Conservation (phyloP, 768 basidiomycete genomes). For the Xerocomellus chrysenteron region DNA sequence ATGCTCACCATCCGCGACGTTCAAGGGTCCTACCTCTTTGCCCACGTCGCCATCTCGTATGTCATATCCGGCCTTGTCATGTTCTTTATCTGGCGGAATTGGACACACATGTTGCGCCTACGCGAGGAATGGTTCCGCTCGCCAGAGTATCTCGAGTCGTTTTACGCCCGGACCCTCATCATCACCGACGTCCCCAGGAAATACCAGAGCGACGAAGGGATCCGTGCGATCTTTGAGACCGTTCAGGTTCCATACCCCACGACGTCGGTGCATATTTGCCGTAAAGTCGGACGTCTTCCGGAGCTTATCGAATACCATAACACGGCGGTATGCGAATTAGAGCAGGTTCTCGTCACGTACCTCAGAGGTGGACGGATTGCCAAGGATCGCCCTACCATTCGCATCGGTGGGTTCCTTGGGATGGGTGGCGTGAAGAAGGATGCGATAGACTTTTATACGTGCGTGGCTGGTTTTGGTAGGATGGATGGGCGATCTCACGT, state of each 20-base stretch:
- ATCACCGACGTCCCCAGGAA: slow-evolving; percentile 76
- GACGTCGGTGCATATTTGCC: slow-evolving; percentile 85
- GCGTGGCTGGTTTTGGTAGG: slow-evolving; percentile 30
- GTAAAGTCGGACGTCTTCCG: slow-evolving; percentile 84
- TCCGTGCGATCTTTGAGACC: slow-evolving; percentile 71
- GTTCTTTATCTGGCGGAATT: slow-evolving; percentile 69
- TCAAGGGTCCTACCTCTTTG: slow-evolving; percentile 67
- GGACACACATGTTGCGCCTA: slow-evolving; percentile 75
- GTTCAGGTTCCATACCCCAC: slow-evolving; percentile 86
- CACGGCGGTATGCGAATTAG: slow-evolving; percentile 89
- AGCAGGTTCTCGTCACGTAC: slow-evolving; percentile 85
- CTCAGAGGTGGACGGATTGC: slow-evolving; percentile 80
- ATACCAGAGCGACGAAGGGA: slow-evolving; percentile 80
- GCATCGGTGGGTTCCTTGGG: slow-evolving; percentile 76
- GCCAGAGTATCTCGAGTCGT: slow-evolving; percentile 82
- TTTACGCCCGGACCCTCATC: slow-evolving; percentile 92
- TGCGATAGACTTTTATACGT: slow-evolving; percentile 94
- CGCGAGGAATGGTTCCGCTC: slow-evolving; percentile 88
- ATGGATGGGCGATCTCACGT: slow-evolving; percentile 2
- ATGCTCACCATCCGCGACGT: slow-evolving; percentile 89
- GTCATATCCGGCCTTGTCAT: slow-evolving; percentile 74
- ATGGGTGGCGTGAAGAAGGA: slow-evolving; percentile 84
- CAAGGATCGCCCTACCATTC: slow-evolving; percentile 78
- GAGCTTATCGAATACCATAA: slow-evolving; percentile 92
- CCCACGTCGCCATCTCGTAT: slow-evolving; percentile 83